Evolutionary conservation across 768 basidiomycete species (phyloP).

Genomic region (Suillus ampliporus): DNA sequence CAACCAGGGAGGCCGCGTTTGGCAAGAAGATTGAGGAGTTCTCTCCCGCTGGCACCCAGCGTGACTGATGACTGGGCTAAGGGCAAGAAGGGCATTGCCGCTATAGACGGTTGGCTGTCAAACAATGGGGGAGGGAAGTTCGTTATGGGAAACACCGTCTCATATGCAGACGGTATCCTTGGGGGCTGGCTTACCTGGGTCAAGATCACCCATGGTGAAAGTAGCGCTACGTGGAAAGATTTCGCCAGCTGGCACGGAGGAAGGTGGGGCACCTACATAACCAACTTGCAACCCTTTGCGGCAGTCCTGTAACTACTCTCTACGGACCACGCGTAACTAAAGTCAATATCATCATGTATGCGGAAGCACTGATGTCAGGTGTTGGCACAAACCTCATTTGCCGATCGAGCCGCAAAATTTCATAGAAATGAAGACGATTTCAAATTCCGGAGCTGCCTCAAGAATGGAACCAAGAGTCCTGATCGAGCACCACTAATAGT

Average conservation of each 20-base stretch:
- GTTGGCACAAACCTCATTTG: neutral
- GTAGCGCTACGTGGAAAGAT: slow-evolving; percentile 39
- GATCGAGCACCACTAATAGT: neutral
- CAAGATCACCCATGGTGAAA: slow-evolving; percentile 31
- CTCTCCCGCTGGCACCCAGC: slow-evolving; percentile 33
- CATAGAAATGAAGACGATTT: neutral
- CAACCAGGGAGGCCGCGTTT: slow-evolving; percentile 37
- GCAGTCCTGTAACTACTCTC: slow-evolving; percentile 13
- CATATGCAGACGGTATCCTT: slow-evolving; percentile 43
- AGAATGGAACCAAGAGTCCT: neutral
- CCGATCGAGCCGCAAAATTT: neutral
- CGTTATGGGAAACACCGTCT: slow-evolving; percentile 39
- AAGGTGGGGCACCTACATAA: slow-evolving; percentile 42
- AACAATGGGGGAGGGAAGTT: slow-evolving; percentile 38
- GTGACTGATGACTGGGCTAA: slow-evolving; percentile 34
- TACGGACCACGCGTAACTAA: neutral
- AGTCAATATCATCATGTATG: neutral
- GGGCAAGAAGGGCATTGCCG: slow-evolving; percentile 28
- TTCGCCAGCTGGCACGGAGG: slow-evolving; percentile 44
- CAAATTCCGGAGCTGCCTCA: neutral
- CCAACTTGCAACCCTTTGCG: slow-evolving; percentile 40
- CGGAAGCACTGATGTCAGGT: neutral
- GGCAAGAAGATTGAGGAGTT: slow-evolving; percentile 44
- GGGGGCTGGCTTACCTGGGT: slow-evolving; percentile 44
- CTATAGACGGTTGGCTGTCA: slow-evolving; percentile 37